Evolutionary conservation across 345 rosid species (phyloP).

Genomic region (Gossypium mustelinum): DNA sequence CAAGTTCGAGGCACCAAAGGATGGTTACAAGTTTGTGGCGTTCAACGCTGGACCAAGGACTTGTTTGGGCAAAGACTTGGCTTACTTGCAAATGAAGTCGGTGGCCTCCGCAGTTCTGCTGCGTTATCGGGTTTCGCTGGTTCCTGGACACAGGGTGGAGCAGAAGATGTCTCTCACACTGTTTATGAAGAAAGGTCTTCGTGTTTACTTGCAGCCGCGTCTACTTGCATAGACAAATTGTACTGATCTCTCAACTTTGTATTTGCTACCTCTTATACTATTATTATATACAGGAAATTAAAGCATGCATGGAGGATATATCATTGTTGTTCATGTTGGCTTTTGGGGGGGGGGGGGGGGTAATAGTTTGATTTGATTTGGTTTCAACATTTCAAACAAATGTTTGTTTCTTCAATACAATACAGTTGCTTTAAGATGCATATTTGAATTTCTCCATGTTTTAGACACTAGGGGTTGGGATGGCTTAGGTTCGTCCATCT

Average conservation of each 20-base stretch:
- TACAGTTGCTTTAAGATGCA: slow-evolving; percentile 2
- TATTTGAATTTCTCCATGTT: too few species aligned
- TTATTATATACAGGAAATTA: background rate
- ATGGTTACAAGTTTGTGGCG: slow-evolving; percentile 77
- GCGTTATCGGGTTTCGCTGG: slow-evolving; percentile 62
- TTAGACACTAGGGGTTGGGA: too few species aligned
- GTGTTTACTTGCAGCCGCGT: slow-evolving; percentile 73
- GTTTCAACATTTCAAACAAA: slow-evolving; percentile 13
- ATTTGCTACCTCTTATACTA: background rate
- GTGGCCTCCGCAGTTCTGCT: slow-evolving; percentile 79
- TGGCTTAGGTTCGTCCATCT: too few species aligned
- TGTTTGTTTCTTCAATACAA: slow-evolving; percentile 24
- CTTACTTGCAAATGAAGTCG: slow-evolving; percentile 85
- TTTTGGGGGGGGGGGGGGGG: background rate
- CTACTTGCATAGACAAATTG: slow-evolving; percentile 17
- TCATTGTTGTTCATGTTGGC: background rate
- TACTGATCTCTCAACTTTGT: background rate
- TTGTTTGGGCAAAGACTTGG: slow-evolving; percentile 88
- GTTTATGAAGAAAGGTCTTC: slow-evolving; percentile 87
- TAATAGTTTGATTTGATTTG: slow-evolving; percentile 13
- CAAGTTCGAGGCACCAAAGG: slow-evolving; percentile 66
- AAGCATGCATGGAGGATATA: background rate
- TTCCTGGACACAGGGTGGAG: slow-evolving; percentile 74
- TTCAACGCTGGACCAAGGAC: slow-evolving; percentile 93
- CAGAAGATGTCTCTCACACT: slow-evolving; percentile 93